Conservation (phyloP, 1,284 basidiomycete species). For the Limonomyces culmigenus region DNA sequence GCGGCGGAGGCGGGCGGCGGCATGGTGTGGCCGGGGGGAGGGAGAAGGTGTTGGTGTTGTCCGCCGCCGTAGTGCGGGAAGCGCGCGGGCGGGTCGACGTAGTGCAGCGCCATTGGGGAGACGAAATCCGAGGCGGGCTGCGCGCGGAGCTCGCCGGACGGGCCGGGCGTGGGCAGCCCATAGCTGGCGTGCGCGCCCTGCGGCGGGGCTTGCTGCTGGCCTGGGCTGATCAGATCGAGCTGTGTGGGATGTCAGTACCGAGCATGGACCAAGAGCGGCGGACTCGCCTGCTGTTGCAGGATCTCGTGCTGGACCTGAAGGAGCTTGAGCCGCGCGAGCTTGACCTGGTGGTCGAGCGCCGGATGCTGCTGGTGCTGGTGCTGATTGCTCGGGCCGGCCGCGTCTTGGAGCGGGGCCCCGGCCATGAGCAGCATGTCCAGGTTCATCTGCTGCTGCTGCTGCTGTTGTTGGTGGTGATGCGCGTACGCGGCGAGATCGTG, state of each 20-base stretch:
- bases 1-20: constrained; percentile 11
- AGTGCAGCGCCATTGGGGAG: constrained; percentile 39
- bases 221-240: constrained; percentile 18
- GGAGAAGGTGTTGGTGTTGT: constrained; percentile 1
- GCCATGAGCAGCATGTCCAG: neutral
- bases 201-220: constrained; percentile 17
- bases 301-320: constrained; percentile 67
- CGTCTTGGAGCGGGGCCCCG: constrained; percentile 3
- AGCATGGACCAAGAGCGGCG: neutral
- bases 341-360: constrained; percentile 46
- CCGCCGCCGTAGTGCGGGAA: too few relatives aligned
- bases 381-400: constrained; percentile 11
- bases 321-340: constrained; percentile 56
- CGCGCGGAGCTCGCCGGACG: constrained; percentile 49
- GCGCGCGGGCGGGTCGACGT: constrained; percentile 5
- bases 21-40: constrained; percentile 8
- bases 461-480: too few relatives aligned
- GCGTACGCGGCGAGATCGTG: too few relatives aligned
- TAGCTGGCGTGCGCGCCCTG: constrained; percentile 21
- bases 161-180: constrained; percentile 61
- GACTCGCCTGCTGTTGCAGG: constrained; percentile 63
- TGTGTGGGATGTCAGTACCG: too few relatives aligned
- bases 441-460: too few relatives aligned
- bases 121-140: constrained; percentile 42
- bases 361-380: constrained; percentile 6